These are phyloP conservation scores for Clitocybe nebularis DNA, from an alignment of 1,284 basidiomycete species.

Conservation along the genomic window DNA sequence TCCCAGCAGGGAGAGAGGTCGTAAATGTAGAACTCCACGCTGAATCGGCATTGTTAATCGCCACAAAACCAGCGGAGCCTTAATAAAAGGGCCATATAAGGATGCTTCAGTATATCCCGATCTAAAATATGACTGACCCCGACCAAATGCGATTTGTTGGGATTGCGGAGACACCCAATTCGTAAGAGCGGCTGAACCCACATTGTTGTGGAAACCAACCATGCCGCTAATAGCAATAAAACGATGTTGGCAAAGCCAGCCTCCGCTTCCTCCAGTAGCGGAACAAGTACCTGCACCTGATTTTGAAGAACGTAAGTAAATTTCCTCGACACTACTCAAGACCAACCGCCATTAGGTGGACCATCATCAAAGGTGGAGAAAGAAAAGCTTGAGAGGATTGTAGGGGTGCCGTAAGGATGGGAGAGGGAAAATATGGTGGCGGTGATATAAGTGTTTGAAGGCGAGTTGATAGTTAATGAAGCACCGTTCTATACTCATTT, in stretches of 20 bases:
- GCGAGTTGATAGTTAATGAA: constrained; percentile 56
- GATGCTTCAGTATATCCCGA: no score
- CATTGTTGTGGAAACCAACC: constrained; percentile 60
- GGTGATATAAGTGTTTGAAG: constrained; percentile 59
- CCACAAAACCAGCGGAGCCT: constrained; percentile 56
- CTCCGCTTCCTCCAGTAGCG: constrained; percentile 45
- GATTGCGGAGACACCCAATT: constrained; percentile 55
- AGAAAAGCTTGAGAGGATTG: constrained; percentile 59
- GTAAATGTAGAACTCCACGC: constrained; percentile 51
- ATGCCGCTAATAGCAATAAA: constrained; percentile 56
- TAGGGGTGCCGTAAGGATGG: constrained; percentile 63
- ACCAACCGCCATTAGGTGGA: constrained; percentile 48
- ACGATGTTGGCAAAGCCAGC: constrained; percentile 66
- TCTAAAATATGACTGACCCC: constrained; percentile 47
- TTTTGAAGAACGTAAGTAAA: neutral
- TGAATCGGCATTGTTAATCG: constrained; percentile 59
- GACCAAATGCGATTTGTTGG: constrained; percentile 59
- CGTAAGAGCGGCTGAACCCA: constrained; percentile 44
- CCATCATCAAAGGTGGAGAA: constrained; percentile 51
- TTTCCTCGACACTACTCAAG: neutral
- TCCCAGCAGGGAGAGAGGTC: constrained; percentile 52
- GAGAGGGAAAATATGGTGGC: constrained; percentile 64
- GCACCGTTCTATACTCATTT: constrained; percentile 36
- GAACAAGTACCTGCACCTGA: constrained; percentile 44
- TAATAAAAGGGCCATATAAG: neutral